A percentile compares a stretch with the other conserved stretches of the same genome.
Evolutionary conservation across 2,329 filamentous ascomycete genomes (phyloP).

Genomic region (Paecilomyces sp.): DNA sequence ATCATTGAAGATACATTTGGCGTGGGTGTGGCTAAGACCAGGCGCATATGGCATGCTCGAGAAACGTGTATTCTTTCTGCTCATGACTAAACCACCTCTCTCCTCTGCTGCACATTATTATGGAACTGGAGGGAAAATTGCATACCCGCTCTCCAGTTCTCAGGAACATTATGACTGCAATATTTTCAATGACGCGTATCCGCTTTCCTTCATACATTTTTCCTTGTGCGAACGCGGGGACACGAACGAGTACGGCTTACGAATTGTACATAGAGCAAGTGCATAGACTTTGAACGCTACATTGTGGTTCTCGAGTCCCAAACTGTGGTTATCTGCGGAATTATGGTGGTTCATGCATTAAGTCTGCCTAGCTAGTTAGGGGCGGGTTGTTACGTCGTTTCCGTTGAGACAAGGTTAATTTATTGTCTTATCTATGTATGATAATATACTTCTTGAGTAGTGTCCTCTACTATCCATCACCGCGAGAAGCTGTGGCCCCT

Average conservation of each 20-base stretch:
- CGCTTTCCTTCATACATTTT: not conserved
- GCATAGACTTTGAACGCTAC: not conserved
- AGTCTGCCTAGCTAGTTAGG: not conserved
- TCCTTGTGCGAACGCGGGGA: not conserved
- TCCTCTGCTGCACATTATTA: not conserved
- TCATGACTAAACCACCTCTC: conserved; percentile 12
- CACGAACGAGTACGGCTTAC: not conserved
- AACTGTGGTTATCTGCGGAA: not conserved
- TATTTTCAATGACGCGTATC: not conserved
- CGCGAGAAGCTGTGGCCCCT: not conserved
- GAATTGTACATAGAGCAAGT: not conserved
- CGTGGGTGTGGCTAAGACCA: conserved; percentile 29
- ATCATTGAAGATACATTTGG: conserved; percentile 31
- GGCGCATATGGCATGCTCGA: conserved; percentile 39
- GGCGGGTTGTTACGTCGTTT: not conserved
- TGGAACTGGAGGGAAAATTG: no score
- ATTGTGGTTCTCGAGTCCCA: not conserved
- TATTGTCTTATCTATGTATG: not conserved
- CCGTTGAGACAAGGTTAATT: not conserved
- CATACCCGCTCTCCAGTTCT: not conserved
- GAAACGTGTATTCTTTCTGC: conserved; percentile 40
- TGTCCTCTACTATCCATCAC: not conserved
- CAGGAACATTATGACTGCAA: not conserved
- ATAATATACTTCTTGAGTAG: not conserved
- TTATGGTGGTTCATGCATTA: not conserved